Evolutionary conservation across 2,329 filamentous ascomycete genomes (phyloP), one percentile per base, ranked within the genome.

Genomic region (Eutypella sp.): DNA sequence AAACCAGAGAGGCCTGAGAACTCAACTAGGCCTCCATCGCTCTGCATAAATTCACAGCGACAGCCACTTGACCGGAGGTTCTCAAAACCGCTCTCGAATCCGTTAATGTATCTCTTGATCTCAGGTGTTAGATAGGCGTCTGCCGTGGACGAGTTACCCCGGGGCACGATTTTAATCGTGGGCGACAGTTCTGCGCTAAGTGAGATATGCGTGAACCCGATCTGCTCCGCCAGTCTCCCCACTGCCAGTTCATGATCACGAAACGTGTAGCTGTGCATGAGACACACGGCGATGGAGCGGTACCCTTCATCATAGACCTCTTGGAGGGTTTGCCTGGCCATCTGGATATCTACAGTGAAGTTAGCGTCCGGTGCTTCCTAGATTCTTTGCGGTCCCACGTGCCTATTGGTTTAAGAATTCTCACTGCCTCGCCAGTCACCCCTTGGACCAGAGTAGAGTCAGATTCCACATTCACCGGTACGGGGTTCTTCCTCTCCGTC

Each of bases 1-100:
- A 88, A 66, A 0, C 85, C 86, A n/a, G 80, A 84, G 59, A 89
- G 88, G 44, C 73, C 76, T 49, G 76, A 71, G 5, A 81, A 78
- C 52, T 81, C 77, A 1, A 70, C 67, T 2, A 76, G 59, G 0
- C 72, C 72, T 3, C 72, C 72, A 38, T 75, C 72, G 19, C 50
- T 52, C 29, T 52, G 50, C 55, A 57, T 57, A 0, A 80, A 56
- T 40, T 57, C 53, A 15, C 50, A 49, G 38, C 48, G 25, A 3
- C 42, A 47, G 1, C 42, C 45, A 15, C 29, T 33, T 2, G 51
- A 34, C 18, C 52, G 45, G 2, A 42, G 41, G 13, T 42, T 44
- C 2, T 47, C 41, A 15, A 57, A 57, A 1, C 50, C 48, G n/a
- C 47, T 47, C 5, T 47, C 46, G 33, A 58, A 57, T n/a, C 43